Conservation (phyloP, 805 yeast species). For the Kazachstania taianensis region DNA sequence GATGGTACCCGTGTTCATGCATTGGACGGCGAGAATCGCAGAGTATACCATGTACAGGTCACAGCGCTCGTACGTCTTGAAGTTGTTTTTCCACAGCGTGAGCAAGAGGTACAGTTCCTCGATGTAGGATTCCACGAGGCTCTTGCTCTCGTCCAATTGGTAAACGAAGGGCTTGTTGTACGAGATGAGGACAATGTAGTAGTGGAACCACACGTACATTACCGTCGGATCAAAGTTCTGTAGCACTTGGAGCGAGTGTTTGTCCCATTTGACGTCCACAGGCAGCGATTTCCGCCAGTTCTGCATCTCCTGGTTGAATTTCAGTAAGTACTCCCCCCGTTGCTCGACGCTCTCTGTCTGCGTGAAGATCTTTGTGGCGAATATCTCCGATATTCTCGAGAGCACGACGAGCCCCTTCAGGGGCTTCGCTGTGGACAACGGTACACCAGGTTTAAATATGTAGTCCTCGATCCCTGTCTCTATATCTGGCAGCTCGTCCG, state of each 20-base stretch:
- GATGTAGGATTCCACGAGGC: constrained; percentile 17
- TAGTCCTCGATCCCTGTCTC: constrained; percentile 47
- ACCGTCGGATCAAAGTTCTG: constrained; percentile 39
- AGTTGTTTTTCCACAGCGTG: constrained; percentile 14
- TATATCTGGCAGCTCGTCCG: constrained; percentile 46
- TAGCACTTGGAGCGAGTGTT: constrained; percentile 27
- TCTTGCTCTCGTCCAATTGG: constrained; percentile 14
- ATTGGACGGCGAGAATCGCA: constrained; percentile 21
- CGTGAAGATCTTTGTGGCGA: constrained; percentile 20
- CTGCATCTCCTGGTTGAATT: constrained; percentile 38
- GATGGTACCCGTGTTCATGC: constrained; percentile 19
- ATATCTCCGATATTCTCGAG: constrained; percentile 27
- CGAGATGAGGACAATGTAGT: constrained; percentile 45
- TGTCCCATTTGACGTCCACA: constrained; percentile 36
- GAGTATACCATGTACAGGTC: constrained; percentile 23
- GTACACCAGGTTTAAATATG: constrained; percentile 27
- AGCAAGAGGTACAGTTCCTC: constrained; percentile 18
- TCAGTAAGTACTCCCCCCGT: constrained; percentile 28
- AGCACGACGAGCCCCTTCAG: constrained; percentile 33
- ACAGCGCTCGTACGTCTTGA: constrained; percentile 16
- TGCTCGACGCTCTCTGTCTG: constrained; percentile 23
- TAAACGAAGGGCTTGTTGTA: constrained; percentile 45
- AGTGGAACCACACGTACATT: constrained; percentile 40
- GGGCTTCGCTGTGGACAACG: constrained; percentile 18
- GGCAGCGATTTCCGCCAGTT: constrained; percentile 41